Evolutionary conservation across 345 rosid species (phyloP).

Genomic region (Combretum micranthum): DNA sequence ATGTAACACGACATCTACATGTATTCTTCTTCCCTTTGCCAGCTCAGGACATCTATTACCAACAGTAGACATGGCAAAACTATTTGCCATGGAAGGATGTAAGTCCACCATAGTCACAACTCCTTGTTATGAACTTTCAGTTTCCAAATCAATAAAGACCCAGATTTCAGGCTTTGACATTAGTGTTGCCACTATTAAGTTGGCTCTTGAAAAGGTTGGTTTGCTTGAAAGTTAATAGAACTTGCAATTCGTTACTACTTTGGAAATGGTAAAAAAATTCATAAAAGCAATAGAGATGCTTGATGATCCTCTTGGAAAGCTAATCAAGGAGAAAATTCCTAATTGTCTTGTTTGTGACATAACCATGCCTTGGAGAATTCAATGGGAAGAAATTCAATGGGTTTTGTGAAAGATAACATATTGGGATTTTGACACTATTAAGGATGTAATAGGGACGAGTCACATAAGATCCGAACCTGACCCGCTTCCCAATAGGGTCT

Average conservation of each 20-base stretch:
- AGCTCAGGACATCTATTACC: constrained; percentile 59
- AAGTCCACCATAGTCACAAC: constrained; percentile 41
- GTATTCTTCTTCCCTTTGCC: constrained; percentile 39
- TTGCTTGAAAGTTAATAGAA: constrained; percentile 39
- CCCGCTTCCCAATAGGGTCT: too few relatives aligned
- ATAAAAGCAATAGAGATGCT: constrained; percentile 1
- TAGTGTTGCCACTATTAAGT: constrained; percentile 32
- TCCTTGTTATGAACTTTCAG: constrained; percentile 24
- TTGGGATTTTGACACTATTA: too few relatives aligned
- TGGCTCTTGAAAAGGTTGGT: constrained; percentile 31
- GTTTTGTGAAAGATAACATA: too few relatives aligned
- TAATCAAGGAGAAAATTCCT: constrained; percentile 8
- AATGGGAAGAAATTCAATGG: too few relatives aligned
- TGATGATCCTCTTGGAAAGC: constrained; percentile 11
- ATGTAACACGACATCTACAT: constrained; percentile 13
- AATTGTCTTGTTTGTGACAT: too few relatives aligned
- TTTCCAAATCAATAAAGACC: not conserved
- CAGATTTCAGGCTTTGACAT: constrained; percentile 16
- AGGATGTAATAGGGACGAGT: too few relatives aligned
- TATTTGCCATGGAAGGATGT: constrained; percentile 29
- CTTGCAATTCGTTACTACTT: constrained; percentile 13
- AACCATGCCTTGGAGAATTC: constrained; percentile 23
- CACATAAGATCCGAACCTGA: too few relatives aligned
- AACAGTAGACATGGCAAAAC: constrained; percentile 45
- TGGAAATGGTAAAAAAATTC: not conserved